These are phyloP conservation scores for Entonaema liquescens DNA, from an alignment of 495 filamentous ascomycete genomes.

Conservation along the genomic window DNA sequence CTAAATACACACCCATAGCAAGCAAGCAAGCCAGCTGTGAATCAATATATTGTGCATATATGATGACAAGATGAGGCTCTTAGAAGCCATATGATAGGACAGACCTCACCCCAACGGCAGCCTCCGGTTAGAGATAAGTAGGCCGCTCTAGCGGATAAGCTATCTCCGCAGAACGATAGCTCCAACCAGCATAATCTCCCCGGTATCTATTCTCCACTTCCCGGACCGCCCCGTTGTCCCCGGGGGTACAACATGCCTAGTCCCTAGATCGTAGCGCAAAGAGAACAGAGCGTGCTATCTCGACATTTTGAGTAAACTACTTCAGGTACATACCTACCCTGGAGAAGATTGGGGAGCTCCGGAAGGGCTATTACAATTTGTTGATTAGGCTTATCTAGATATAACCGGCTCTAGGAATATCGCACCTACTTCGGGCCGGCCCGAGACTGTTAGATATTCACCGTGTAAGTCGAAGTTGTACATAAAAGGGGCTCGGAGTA, in stretches of 20 bases:
- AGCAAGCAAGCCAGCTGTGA: too few relatives aligned
- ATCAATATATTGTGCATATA: too few relatives aligned
- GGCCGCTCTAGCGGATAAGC: constrained; percentile 22
- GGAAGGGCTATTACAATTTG: too few relatives aligned
- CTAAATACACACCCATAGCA: too few relatives aligned
- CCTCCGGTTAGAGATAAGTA: constrained; percentile 31
- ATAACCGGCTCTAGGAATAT: background rate
- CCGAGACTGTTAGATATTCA: background rate
- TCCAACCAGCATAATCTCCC: constrained; percentile 17
- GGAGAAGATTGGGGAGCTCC: background rate
- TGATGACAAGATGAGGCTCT: too few relatives aligned
- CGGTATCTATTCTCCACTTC: constrained; percentile 29
- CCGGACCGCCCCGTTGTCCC: constrained; percentile 34
- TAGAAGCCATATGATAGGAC: background rate
- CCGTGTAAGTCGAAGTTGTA: background rate
- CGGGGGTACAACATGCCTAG: background rate
- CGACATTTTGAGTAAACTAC: background rate
- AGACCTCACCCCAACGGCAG: constrained; percentile 7
- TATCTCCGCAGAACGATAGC: constrained; percentile 23
- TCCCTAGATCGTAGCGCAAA: background rate
- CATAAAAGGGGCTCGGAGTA: background rate
- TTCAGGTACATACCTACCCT: background rate
- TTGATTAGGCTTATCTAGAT: constrained; percentile 7
- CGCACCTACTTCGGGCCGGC: background rate
- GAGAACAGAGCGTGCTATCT: background rate